A percentile compares a stretch with the other conserved stretches of the same genome.
phyloP scores from a whole-genome alignment of 495 filamentous ascomycete genomes.

The Daldinia caldariorum region DNA sequence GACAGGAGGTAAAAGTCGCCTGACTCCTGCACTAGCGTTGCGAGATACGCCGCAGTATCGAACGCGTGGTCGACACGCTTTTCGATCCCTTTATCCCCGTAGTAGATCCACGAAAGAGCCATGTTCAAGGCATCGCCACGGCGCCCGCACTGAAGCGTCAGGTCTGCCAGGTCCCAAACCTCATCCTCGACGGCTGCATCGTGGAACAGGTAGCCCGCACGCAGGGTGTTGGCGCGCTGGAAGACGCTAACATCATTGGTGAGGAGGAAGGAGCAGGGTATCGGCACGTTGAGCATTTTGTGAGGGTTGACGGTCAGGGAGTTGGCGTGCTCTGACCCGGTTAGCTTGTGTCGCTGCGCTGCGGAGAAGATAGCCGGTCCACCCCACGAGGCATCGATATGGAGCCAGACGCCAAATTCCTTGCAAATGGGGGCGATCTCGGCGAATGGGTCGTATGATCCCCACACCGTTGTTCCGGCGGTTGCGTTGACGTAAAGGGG shows the following conservation, averaged over 20 bases:
- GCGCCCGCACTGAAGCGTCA: slow-evolving; percentile 92
- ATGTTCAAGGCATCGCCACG: slow-evolving; percentile 88
- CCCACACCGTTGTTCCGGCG: slow-evolving; percentile 91
- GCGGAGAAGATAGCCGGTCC: slow-evolving; percentile 82
- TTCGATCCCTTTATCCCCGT: slow-evolving; percentile 70
- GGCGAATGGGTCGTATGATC: slow-evolving; percentile 85
- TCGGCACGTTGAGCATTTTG: slow-evolving; percentile 93
- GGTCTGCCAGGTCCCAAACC: slow-evolving; percentile 89
- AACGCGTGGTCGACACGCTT: slow-evolving; percentile 74
- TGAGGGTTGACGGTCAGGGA: slow-evolving; percentile 90
- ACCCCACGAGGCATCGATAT: slow-evolving; percentile 92
- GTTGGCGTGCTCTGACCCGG: slow-evolving; percentile 77
- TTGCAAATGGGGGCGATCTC: slow-evolving; percentile 77
- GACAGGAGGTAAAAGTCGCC: slow-evolving; percentile 75
- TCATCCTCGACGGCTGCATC: slow-evolving; percentile 63
- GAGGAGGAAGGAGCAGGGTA: slow-evolving; percentile 91
- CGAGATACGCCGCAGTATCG: slow-evolving; percentile 71
- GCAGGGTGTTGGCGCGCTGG: slow-evolving; percentile 83
- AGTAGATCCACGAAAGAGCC: slow-evolving; percentile 87
- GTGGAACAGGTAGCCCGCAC: slow-evolving; percentile 89
- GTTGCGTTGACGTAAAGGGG: slow-evolving; percentile 97
- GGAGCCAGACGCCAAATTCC: slow-evolving; percentile 81
- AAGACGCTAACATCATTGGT: slow-evolving; percentile 78
- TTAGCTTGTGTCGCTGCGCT: slow-evolving; percentile 68
- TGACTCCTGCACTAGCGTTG: slow-evolving; percentile 61